A percentile compares a stretch with the other conserved stretches of the same genome.
Evolutionary conservation across 371 early-diverging fungal species (phyloP).

Genomic region (Mortierella polycephala): DNA sequence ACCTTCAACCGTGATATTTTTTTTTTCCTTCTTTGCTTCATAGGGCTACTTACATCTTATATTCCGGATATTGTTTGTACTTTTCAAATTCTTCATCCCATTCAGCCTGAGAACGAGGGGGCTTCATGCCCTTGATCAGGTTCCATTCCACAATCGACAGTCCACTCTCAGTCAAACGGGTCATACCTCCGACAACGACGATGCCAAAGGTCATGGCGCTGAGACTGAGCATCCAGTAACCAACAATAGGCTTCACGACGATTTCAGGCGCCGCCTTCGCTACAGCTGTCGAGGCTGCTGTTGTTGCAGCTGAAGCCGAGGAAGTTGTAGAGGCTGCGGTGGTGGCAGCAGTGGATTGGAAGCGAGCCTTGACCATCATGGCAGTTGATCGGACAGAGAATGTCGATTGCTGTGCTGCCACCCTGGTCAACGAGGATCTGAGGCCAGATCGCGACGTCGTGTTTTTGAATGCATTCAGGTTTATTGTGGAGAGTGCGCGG

Average conservation of each 20-base stretch:
- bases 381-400: constrained; percentile 16
- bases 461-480: constrained; percentile 13
- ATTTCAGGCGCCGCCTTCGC: constrained; percentile 40
- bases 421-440: constrained; percentile 3
- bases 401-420: not conserved
- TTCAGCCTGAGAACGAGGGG: constrained; percentile 86
- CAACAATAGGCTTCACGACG: constrained; percentile 76
- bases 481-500: constrained; percentile 21
- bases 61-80: constrained; percentile 97
- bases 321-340: constrained; percentile 8
- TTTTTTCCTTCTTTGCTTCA: too few relatives aligned
- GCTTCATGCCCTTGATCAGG: constrained; percentile 91
- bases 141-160: constrained; percentile 98
- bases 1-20: too few relatives aligned
- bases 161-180: constrained; percentile 96
- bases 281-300: constrained; percentile 19
- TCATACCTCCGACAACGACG: constrained; percentile 95
- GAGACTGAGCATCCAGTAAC: constrained; percentile 91
- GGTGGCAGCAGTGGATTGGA: constrained; percentile 43
- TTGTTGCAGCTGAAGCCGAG: constrained; percentile 13
- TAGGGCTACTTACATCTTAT: constrained; percentile 76
- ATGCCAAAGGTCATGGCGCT: constrained; percentile 93
- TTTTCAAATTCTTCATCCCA: constrained; percentile 96
- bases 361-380: constrained; percentile 37
- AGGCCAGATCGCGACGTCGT: not conserved